A percentile compares a stretch with the other conserved stretches of the same genome.
These are phyloP conservation scores for Colletotrichum abscissum DNA, from an alignment of 2,329 filamentous ascomycete species.

Conservation along the genomic window DNA sequence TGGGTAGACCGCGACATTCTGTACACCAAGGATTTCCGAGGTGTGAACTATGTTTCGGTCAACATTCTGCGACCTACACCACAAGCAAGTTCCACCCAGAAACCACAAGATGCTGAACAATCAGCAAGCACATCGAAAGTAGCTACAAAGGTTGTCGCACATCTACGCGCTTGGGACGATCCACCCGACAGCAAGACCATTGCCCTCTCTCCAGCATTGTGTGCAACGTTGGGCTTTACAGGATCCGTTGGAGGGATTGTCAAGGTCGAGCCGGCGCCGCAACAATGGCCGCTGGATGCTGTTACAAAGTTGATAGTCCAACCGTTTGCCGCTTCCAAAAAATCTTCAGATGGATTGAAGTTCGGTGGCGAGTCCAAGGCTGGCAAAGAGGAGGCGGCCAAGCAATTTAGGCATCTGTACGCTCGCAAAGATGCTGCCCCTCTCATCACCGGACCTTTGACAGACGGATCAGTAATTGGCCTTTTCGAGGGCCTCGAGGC, in stretches of 20 bases:
- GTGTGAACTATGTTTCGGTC: constrained; percentile 80
- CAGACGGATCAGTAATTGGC: constrained; percentile 85
- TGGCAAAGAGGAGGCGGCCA: constrained; percentile 81
- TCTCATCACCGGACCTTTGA: constrained; percentile 85
- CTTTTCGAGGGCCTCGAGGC: constrained; percentile 63
- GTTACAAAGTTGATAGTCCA: constrained; percentile 79
- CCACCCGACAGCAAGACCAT: constrained; percentile 84
- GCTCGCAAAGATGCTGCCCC: constrained; percentile 41
- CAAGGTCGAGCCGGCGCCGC: constrained; percentile 85
- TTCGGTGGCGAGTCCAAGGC: constrained; percentile 90
- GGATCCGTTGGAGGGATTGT: constrained; percentile 87
- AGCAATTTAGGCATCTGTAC: constrained; percentile 79
- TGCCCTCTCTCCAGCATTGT: constrained; percentile 82
- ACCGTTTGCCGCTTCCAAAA: constrained; percentile 75
- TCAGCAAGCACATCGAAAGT: constrained; percentile 60
- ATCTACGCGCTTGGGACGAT: constrained; percentile 83
- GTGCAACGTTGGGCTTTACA: constrained; percentile 75
- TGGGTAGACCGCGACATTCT: constrained; percentile 89
- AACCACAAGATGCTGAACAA: constrained; percentile 75
- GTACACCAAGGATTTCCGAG: constrained; percentile 77
- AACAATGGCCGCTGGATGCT: constrained; percentile 74
- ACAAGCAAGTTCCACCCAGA: constrained; percentile 54
- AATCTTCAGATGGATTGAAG: constrained; percentile 74
- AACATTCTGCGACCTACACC: constrained; percentile 32
- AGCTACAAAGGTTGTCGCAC: constrained; percentile 79